phyloP scores from a whole-genome alignment of 331 rosid species.

The Rhamnella rubrinervis region DNA sequence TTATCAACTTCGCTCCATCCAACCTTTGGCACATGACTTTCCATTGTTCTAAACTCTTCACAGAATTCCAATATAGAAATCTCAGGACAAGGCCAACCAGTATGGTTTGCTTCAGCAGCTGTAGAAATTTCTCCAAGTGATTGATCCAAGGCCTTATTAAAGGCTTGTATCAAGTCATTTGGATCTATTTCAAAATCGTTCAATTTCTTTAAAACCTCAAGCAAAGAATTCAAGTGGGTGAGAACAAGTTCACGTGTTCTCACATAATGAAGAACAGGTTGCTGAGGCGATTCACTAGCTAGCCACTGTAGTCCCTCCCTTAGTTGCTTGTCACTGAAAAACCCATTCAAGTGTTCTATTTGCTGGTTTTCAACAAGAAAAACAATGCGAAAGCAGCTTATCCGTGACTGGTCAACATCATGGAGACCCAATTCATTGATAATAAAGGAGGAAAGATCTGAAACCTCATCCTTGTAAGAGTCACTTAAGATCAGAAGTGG shows the following conservation, averaged over 20 bases:
- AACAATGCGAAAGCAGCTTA: conserved; percentile 60
- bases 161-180: conserved; percentile 57
- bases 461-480: conserved; percentile 28
- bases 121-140: conserved; percentile 50
- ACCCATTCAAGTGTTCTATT: conserved; percentile 45
- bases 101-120: conserved; percentile 57
- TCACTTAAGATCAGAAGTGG: conserved; percentile 79
- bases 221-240: conserved; percentile 50
- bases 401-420: conserved; percentile 55
- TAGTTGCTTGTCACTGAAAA: conserved; percentile 66
- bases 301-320: conserved; percentile 89
- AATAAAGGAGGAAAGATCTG: conserved; percentile 42
- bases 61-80: conserved; percentile 49
- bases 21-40: conserved; percentile 46
- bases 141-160: conserved; percentile 77
- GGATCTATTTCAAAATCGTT: conserved; percentile 57
- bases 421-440: conserved; percentile 59
- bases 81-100: conserved; percentile 87
- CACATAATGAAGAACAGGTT: conserved; percentile 47
- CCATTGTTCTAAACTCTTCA: conserved; percentile 37
- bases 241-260: conserved; percentile 59
- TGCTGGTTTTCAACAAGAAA: conserved; percentile 54
- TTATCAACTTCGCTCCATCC: conserved; percentile 78
- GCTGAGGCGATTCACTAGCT: conserved; percentile 77
- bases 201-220: conserved; percentile 37